A percentile compares a stretch with the other conserved stretches of the same genome.
Evolutionary conservation across 345 rosid species (phyloP).

Genomic region (Lumnitzera littorea): DNA sequence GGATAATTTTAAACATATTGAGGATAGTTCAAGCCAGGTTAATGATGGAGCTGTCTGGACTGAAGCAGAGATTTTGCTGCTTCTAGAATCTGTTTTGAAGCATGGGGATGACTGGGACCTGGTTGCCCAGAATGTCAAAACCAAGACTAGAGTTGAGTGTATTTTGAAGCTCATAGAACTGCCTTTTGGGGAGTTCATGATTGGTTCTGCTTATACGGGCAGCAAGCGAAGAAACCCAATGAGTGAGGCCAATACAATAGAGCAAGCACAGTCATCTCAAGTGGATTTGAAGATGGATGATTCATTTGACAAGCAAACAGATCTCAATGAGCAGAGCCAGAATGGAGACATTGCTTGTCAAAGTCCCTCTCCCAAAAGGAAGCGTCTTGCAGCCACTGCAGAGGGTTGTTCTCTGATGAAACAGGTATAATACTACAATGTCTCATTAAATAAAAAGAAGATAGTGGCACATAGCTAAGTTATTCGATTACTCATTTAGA

Average conservation of each 20-base stretch:
- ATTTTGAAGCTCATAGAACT: slow-evolving; percentile 79
- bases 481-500: too few relatives aligned
- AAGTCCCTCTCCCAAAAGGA: slow-evolving; percentile 54
- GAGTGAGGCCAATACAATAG: slow-evolving; percentile 14
- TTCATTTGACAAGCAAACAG: slow-evolving; percentile 20
- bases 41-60: slow-evolving; percentile 54
- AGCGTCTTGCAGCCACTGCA: slow-evolving; percentile 28
- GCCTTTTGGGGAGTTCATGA: slow-evolving; percentile 72
- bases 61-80: slow-evolving; percentile 71
- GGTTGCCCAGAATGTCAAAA: slow-evolving; percentile 64
- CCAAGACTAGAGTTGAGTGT: slow-evolving; percentile 73
- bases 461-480: too few relatives aligned
- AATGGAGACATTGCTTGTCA: slow-evolving; percentile 34
- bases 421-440: slow-evolving; percentile 39
- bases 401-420: slow-evolving; percentile 57
- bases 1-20: slow-evolving; percentile 53
- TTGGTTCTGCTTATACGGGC: slow-evolving; percentile 36
- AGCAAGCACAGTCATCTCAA: slow-evolving; percentile 17
- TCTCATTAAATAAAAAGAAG: neutral
- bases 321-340: slow-evolving; percentile 28
- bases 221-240: slow-evolving; percentile 16
- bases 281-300: slow-evolving; percentile 24
- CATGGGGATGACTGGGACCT: slow-evolving; percentile 95
- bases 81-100: slow-evolving; percentile 70
- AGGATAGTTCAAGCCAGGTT: slow-evolving; percentile 10